Evolutionary conservation across 345 rosid genomes (phyloP).

Genomic region (Rubroshorea leprosula): DNA sequence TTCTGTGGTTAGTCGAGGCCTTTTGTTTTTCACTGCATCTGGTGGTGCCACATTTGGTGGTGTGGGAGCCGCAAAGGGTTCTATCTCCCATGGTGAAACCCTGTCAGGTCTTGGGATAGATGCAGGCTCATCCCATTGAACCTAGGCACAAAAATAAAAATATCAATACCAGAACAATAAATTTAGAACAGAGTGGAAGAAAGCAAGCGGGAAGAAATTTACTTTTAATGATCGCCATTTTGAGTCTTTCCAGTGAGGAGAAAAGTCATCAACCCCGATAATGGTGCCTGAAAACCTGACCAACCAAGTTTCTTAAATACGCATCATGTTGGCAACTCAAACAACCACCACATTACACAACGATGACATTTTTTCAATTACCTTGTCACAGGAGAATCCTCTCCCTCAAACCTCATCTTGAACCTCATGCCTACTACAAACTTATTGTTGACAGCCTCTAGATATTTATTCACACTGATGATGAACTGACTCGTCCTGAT

Average conservation of each 20-base stretch:
- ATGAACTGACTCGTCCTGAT: too few relatives aligned
- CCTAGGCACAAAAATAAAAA: constrained; percentile 7
- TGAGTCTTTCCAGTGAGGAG: constrained; percentile 73
- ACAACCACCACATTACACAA: too few relatives aligned
- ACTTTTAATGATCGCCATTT: constrained; percentile 77
- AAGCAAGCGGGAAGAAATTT: too few relatives aligned
- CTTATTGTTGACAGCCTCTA: constrained; percentile 52
- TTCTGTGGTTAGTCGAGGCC: constrained; percentile 56
- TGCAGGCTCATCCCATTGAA: too few relatives aligned
- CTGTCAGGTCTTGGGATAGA: too few relatives aligned
- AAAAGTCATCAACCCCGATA: constrained; percentile 71
- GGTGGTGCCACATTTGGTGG: constrained; percentile 38
- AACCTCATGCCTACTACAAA: constrained; percentile 75
- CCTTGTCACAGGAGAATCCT: too few relatives aligned
- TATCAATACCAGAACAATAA: neutral
- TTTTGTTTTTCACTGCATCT: constrained; percentile 50
- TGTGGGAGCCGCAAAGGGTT: constrained; percentile 50
- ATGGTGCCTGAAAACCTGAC: too few relatives aligned
- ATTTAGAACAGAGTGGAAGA: neutral
- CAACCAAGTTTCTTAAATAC: too few relatives aligned
- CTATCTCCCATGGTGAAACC: too few relatives aligned
- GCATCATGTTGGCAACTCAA: too few relatives aligned
- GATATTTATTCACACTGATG: constrained; percentile 71
- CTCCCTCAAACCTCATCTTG: too few relatives aligned
- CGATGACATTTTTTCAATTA: too few relatives aligned